Evolutionary conservation across 768 basidiomycete species (phyloP).

Genomic region (Naganishia friedmannii): DNA sequence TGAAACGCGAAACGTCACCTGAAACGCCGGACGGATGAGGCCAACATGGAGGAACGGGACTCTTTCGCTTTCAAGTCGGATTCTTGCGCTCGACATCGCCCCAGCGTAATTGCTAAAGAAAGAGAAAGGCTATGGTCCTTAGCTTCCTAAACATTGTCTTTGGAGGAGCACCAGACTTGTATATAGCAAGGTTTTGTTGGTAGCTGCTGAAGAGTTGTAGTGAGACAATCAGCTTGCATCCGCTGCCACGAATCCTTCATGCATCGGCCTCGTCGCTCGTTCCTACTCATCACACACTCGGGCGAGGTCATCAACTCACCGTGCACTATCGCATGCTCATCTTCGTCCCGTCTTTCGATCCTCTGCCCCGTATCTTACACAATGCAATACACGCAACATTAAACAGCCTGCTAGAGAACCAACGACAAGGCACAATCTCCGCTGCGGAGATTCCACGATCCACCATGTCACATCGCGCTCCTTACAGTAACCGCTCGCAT

Average conservation of each 20-base stretch:
- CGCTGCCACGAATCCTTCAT: neutral
- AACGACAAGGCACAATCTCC: neutral
- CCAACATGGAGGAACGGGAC: too few species aligned
- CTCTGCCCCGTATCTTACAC: neutral
- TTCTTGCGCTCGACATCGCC: too few species aligned
- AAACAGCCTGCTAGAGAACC: neutral
- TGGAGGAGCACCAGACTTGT: too few species aligned
- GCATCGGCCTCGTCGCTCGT: neutral
- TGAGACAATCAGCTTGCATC: neutral
- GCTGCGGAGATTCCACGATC: neutral
- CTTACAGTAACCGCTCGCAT: constrained; percentile 17
- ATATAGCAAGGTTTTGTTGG: too few species aligned
- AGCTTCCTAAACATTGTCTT: too few species aligned
- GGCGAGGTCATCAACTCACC: neutral
- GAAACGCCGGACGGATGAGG: neutral
- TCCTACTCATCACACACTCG: neutral
- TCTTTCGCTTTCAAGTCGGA: too few species aligned
- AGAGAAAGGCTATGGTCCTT: too few species aligned
- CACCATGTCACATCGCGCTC: constrained; percentile 14
- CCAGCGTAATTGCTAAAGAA: too few species aligned
- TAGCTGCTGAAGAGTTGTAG: too few species aligned
- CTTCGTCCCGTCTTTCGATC: neutral
- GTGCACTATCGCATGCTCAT: neutral
- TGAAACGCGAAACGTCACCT: neutral
- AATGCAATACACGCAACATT: neutral